Percentiles rank a stretch among this genome's conserved stretches.
phyloP scores from a whole-genome alignment of 345 rosid genomes.

The Salix exigua region DNA sequence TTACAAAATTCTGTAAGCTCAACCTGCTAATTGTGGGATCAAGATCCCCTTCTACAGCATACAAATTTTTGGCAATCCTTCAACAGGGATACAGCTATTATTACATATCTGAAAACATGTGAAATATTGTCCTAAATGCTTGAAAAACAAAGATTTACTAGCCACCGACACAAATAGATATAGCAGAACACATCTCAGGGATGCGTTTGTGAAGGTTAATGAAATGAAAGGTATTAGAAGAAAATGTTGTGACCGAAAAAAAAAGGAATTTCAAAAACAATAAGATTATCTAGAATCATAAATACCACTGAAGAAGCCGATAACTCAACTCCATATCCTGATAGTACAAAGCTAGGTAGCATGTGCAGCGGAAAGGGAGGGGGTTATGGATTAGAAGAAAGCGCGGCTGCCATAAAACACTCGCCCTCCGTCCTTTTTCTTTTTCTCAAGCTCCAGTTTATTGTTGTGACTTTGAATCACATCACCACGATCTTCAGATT shows the following conservation, averaged over 20 bases:
- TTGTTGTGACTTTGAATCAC: constrained; percentile 38
- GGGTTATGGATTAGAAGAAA: constrained; percentile 51
- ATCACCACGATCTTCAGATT: constrained; percentile 27
- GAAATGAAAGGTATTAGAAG: neutral
- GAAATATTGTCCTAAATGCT: neutral
- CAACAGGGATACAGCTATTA: neutral
- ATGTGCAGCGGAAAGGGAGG: neutral
- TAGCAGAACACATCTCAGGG: neutral
- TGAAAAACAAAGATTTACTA: neutral
- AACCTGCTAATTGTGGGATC: neutral
- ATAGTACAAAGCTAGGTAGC: neutral
- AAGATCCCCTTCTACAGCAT: neutral
- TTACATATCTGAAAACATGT: neutral
- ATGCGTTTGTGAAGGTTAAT: neutral
- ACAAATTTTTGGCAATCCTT: neutral
- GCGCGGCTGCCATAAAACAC: constrained; percentile 97
- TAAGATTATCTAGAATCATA: neutral
- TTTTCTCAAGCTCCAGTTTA: constrained; percentile 42
- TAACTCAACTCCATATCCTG: constrained; percentile 5
- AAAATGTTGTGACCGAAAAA: neutral
- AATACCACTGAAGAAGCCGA: constrained; percentile 1
- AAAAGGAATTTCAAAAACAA: neutral
- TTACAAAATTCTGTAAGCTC: neutral
- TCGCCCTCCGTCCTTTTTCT: constrained; percentile 80
- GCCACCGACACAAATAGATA: neutral